Conservation (phyloP, 2,329 filamentous ascomycete genomes). For the Alternaria brassicicola region DNA sequence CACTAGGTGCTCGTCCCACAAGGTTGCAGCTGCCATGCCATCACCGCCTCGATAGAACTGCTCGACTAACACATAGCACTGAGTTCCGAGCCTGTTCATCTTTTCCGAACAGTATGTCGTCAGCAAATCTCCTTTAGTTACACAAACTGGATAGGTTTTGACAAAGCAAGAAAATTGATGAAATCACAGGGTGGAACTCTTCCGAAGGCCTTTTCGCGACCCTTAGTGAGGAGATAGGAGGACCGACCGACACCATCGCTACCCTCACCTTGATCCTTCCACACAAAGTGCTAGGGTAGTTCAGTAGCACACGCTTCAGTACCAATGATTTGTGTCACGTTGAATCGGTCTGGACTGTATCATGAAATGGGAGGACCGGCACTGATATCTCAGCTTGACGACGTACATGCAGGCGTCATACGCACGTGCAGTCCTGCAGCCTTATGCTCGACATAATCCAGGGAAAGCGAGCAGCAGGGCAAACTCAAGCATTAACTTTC, state of each 20-base stretch:
- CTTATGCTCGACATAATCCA: conserved; percentile 1
- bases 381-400: background rate
- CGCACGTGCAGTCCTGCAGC: conserved; percentile 2
- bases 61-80: background rate
- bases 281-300: background rate
- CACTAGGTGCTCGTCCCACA: conserved; percentile 4
- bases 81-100: background rate
- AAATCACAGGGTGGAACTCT: background rate
- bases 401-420: conserved; percentile 6
- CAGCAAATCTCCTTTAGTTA: background rate
- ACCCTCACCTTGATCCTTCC: background rate
- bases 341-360: conserved; percentile 1
- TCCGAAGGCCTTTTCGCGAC: background rate
- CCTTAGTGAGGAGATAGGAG: conserved; percentile 9
- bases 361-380: background rate
- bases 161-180: background rate
- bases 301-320: background rate
- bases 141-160: background rate
- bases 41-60: background rate
- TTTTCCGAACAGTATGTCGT: background rate
- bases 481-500: background rate
- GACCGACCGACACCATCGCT: background rate
- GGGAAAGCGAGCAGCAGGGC: background rate
- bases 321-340: conserved; percentile 2
- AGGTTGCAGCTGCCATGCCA: conserved; percentile 4